Evolutionary conservation across 495 filamentous ascomycete species (phyloP).

Genomic region (Poronia punctata): DNA sequence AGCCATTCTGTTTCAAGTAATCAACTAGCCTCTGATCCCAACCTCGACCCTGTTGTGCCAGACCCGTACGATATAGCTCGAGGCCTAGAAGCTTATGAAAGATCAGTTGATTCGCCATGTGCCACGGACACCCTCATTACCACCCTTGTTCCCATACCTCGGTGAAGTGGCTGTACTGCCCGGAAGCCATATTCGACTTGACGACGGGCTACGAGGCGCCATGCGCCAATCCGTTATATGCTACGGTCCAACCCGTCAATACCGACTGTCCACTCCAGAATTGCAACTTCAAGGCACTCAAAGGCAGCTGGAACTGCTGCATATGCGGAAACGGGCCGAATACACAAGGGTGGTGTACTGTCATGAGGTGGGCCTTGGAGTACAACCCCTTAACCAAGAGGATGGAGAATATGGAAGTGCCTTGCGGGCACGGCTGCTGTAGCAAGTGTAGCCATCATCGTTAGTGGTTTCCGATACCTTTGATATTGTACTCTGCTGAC

Average conservation of each 20-base stretch:
- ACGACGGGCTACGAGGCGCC: slow-evolving; percentile 34
- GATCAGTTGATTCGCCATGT: slow-evolving; percentile 23
- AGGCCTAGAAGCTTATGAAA: background rate
- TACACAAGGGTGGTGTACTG: slow-evolving; percentile 34
- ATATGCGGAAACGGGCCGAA: slow-evolving; percentile 33
- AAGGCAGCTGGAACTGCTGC: slow-evolving; percentile 38
- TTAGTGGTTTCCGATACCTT: no score
- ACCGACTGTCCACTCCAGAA: slow-evolving; percentile 32
- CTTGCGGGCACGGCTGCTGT: slow-evolving; percentile 38
- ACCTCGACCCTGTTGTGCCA: background rate
- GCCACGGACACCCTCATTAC: slow-evolving; percentile 36
- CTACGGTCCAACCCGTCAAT: slow-evolving; percentile 29
- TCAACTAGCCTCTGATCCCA: no score
- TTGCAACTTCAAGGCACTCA: slow-evolving; percentile 33
- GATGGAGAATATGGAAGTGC: slow-evolving; percentile 29
- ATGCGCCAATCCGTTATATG: slow-evolving; percentile 34
- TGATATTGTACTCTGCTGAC: no score
- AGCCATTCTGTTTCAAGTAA: no score
- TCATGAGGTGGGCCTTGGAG: slow-evolving; percentile 21
- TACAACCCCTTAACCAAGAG: slow-evolving; percentile 28
- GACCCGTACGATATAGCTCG: background rate
- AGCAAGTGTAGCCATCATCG: slow-evolving; percentile 27
- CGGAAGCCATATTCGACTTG: slow-evolving; percentile 33
- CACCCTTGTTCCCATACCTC: slow-evolving; percentile 38
- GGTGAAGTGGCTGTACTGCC: slow-evolving; percentile 38